Conservation (phyloP, 2,329 filamentous ascomycete genomes). For the Zymoseptoria ardabiliae region DNA sequence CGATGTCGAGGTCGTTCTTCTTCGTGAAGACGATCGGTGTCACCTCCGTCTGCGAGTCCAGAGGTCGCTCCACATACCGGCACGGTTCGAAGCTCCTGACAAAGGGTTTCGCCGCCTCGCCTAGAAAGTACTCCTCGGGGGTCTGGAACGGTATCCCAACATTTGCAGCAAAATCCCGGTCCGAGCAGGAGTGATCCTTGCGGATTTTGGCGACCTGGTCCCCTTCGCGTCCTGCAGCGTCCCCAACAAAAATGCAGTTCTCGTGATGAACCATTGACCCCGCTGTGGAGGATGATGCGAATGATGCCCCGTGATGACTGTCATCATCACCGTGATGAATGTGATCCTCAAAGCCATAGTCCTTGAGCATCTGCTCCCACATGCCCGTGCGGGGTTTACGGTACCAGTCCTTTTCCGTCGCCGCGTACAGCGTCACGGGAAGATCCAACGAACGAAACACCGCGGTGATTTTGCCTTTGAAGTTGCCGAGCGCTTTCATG, state of each 20-base stretch:
- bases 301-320: neutral
- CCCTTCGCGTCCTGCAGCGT: constrained; percentile 57
- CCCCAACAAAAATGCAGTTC: constrained; percentile 78
- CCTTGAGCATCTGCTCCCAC: constrained; percentile 63
- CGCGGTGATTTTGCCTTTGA: constrained; percentile 70
- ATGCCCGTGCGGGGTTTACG: constrained; percentile 84
- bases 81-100: constrained; percentile 63
- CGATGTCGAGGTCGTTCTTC: constrained; percentile 61
- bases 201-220: constrained; percentile 33
- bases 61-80: constrained; percentile 39
- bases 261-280: constrained; percentile 32
- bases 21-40: constrained; percentile 44
- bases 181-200: constrained; percentile 54
- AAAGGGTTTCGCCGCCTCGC: constrained; percentile 58
- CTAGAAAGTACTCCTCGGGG: constrained; percentile 86
- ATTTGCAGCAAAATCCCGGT: constrained; percentile 76
- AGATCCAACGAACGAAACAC: constrained; percentile 67
- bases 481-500: constrained; percentile 63
- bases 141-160: constrained; percentile 73
- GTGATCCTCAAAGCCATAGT: constrained; percentile 54
- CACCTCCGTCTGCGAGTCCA: constrained; percentile 25
- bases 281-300: neutral
- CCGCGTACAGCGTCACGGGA: constrained; percentile 75
- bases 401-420: constrained; percentile 72
- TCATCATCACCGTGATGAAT: too few relatives aligned